Evolutionary conservation across 768 basidiomycete genomes (phyloP).

Genomic region (Mycena capillaripes): DNA sequence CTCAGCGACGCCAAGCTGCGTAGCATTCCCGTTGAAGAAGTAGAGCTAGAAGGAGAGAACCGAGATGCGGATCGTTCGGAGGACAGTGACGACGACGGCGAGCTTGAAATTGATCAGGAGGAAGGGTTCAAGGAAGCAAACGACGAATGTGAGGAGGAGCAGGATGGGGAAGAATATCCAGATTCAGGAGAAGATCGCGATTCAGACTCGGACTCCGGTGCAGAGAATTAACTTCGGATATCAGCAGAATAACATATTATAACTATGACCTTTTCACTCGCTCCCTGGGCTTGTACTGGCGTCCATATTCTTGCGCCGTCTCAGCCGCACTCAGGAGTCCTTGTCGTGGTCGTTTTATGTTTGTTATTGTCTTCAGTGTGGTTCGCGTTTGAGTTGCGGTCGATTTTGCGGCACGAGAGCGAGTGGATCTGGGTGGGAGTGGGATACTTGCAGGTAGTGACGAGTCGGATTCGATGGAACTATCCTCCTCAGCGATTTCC

Average conservation of each 20-base stretch:
- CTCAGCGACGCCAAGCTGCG: not conserved
- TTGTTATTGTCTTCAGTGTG: not conserved
- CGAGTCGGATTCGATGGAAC: not conserved
- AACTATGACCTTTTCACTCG: not conserved
- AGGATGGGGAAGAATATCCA: not conserved
- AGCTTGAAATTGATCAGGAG: not conserved
- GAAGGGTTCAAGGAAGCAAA: not conserved
- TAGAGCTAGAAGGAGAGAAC: not conserved
- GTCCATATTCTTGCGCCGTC: not conserved
- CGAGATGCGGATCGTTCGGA: not conserved
- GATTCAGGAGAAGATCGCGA: not conserved
- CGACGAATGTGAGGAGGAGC: not conserved
- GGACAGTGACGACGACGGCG: not conserved
- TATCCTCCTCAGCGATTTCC: not conserved
- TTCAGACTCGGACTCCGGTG: not conserved
- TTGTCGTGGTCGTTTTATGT: not conserved
- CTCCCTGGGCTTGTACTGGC: slow-evolving; percentile 2
- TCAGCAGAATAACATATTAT: not conserved
- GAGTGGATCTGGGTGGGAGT: not conserved
- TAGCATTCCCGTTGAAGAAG: no score
- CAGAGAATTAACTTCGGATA: slow-evolving; percentile 22
- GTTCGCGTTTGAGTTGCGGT: not conserved
- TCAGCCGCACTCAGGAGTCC: not conserved
- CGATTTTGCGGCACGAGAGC: not conserved
- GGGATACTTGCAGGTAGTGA: not conserved